Percentiles rank a stretch among this genome's conserved stretches.
These are phyloP conservation scores for Erucastrum elatum DNA, from an alignment of 345 rosid genomes.

Conservation along the genomic window DNA sequence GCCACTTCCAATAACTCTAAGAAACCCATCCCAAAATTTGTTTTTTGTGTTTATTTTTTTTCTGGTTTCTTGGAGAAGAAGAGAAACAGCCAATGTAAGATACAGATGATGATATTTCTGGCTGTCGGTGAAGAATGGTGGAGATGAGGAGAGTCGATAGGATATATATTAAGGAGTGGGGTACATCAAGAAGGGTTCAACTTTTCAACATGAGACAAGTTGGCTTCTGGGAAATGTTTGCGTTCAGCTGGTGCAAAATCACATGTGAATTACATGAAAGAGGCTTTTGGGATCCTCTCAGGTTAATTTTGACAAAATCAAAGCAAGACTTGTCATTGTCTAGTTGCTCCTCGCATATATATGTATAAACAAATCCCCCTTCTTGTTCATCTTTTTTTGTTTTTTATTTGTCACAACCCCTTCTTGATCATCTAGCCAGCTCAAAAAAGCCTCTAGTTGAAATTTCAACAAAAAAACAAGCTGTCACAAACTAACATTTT, in stretches of 20 bases:
- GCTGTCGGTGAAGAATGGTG: neutral
- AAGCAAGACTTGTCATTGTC: conserved; percentile 15
- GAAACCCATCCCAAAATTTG: conserved; percentile 66
- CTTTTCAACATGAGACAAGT: conserved; percentile 35
- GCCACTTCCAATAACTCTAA: conserved; percentile 86
- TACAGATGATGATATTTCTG: conserved; percentile 6
- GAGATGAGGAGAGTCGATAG: neutral
- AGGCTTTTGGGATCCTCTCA: conserved; percentile 33
- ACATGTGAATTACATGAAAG: conserved; percentile 10
- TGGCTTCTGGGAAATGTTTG: conserved; percentile 27
- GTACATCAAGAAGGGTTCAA: conserved; percentile 23
- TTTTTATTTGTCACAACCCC: neutral
- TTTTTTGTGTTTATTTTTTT: neutral
- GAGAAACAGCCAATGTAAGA: conserved; percentile 21
- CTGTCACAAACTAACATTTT: conserved; percentile 22
- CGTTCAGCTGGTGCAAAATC: conserved; percentile 12
- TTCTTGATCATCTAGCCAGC: neutral
- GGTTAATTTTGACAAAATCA: conserved; percentile 35
- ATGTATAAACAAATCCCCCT: neutral
- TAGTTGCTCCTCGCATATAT: neutral
- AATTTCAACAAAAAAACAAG: neutral
- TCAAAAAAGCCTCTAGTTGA: neutral
- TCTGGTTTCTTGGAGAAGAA: conserved; percentile 18
- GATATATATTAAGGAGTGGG: conserved; percentile 22
- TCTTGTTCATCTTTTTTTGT: conserved; percentile 1